A percentile compares a stretch with the other conserved stretches of the same genome.
These are phyloP conservation scores for Calonectria fujianensis DNA, from an alignment of 2,329 filamentous ascomycete species.

Conservation along the genomic window DNA sequence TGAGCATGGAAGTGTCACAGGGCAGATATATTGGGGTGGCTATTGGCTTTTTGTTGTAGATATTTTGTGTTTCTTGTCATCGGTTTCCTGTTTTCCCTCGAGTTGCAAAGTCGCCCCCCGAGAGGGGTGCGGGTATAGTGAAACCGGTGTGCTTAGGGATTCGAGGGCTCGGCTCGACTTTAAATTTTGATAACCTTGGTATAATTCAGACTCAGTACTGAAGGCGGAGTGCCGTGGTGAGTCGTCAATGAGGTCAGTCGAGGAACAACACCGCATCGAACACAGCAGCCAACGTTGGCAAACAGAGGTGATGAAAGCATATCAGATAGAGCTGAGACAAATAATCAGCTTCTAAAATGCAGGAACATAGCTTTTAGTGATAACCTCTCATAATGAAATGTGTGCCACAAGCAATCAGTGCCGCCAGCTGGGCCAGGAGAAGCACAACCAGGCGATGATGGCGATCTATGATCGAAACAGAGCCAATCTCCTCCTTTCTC, in stretches of 20 bases:
- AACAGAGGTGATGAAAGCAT: background rate
- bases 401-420: background rate
- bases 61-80: background rate
- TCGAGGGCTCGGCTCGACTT: background rate
- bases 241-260: background rate
- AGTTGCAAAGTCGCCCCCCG: background rate
- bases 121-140: background rate
- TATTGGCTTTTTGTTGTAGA: background rate
- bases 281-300: background rate
- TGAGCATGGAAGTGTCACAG: background rate
- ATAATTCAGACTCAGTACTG: background rate
- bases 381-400: background rate
- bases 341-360: background rate
- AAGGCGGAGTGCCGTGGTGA: background rate
- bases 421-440: background rate
- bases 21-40: background rate
- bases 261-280: background rate
- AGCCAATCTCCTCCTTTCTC: too few species aligned
- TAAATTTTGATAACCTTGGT: background rate
- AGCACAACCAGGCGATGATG: background rate
- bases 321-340: background rate
- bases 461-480: too few species aligned
- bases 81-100: background rate
- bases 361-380: background rate
- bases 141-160: background rate